phyloP scores from a whole-genome alignment of 1,139 yeast genomes.

The Hansenula sp. region DNA sequence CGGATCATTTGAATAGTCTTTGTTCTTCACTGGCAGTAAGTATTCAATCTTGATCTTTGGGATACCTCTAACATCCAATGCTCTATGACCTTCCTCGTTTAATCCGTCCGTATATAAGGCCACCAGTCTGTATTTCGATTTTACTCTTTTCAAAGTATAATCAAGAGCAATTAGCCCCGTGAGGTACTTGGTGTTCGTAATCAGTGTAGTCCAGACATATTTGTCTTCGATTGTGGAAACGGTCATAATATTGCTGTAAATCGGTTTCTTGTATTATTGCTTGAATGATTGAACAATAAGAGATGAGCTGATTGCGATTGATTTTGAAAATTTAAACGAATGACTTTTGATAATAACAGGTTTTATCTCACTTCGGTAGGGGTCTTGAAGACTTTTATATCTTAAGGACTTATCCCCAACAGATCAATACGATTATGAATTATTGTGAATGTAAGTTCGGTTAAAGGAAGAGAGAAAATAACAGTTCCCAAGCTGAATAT shows the following conservation, averaged over 20 bases:
- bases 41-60: conserved; percentile 35
- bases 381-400: too few species aligned
- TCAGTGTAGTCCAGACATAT: conserved; percentile 49
- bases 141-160: conserved; percentile 35
- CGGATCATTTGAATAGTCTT: conserved; percentile 42
- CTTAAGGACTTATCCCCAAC: too few species aligned
- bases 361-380: too few species aligned
- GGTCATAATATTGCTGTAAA: neutral
- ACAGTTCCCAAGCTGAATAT: too few species aligned
- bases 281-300: too few species aligned
- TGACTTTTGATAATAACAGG: too few species aligned
- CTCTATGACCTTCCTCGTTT: conserved; percentile 34
- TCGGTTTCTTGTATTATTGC: neutral
- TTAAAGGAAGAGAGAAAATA: too few species aligned
- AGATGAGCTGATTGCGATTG: too few species aligned
- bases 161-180: conserved; percentile 47
- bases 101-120: conserved; percentile 47
- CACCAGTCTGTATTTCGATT: conserved; percentile 44
- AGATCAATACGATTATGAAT: too few species aligned
- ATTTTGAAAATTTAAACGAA: too few species aligned
- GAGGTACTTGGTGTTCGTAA: conserved; percentile 45
- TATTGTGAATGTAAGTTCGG: too few species aligned
- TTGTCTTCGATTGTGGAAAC: neutral
- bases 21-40: conserved; percentile 37
- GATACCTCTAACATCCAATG: conserved; percentile 36